phyloP scores from a whole-genome alignment of 805 yeast species.

The Ogataea henricii region DNA sequence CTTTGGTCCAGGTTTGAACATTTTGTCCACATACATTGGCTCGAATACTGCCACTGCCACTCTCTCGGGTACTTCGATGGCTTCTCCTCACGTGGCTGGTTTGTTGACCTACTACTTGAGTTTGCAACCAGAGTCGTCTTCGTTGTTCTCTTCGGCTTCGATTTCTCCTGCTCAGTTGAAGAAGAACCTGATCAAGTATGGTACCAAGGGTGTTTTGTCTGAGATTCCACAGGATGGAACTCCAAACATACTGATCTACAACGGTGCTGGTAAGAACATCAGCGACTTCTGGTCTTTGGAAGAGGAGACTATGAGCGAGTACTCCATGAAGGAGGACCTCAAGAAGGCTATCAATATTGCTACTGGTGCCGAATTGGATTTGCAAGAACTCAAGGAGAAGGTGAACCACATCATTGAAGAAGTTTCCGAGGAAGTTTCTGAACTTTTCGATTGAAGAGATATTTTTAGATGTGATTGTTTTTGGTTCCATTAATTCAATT shows the following conservation, averaged over 20 bases:
- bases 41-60: constrained; percentile 75
- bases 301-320: constrained; percentile 12
- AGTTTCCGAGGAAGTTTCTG: constrained; percentile 21
- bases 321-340: constrained; percentile 19
- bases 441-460: constrained; percentile 11
- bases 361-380: constrained; percentile 24
- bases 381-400: constrained; percentile 24
- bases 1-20: constrained; percentile 93
- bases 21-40: constrained; percentile 82
- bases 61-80: constrained; percentile 96
- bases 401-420: constrained; percentile 24
- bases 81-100: constrained; percentile 95
- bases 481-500: not conserved
- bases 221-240: constrained; percentile 69
- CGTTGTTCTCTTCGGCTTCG: constrained; percentile 59
- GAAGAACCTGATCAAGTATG: constrained; percentile 70
- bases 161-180: constrained; percentile 75
- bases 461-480: constrained; percentile 6
- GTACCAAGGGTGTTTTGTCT: constrained; percentile 57
- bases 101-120: constrained; percentile 86
- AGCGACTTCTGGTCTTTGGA: constrained; percentile 58
- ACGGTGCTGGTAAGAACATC: constrained; percentile 78
- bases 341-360: constrained; percentile 25
- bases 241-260: constrained; percentile 75
- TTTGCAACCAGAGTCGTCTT: constrained; percentile 72